Evolutionary conservation across 176 grass and related monocot genomes (phyloP).

Genomic region (Typha latifolia): DNA sequence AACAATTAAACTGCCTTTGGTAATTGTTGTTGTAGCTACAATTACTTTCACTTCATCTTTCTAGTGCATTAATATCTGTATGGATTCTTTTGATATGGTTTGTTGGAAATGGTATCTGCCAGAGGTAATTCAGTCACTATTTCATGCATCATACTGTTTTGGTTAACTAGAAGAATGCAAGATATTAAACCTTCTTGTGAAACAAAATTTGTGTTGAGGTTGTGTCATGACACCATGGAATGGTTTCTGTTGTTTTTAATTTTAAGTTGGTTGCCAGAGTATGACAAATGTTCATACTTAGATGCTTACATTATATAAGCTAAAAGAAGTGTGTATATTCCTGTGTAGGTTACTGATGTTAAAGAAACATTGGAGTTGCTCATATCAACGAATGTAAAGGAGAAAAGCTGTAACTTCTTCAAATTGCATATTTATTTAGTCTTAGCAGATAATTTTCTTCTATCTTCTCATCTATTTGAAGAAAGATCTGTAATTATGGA

Average conservation of each 20-base stretch:
- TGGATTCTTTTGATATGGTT: no score
- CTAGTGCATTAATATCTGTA: no score
- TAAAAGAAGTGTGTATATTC: neutral
- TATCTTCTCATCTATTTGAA: conserved; percentile 36
- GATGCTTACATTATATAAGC: neutral
- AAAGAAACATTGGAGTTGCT: conserved; percentile 55
- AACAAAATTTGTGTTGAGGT: neutral
- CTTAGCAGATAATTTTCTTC: conserved; percentile 69
- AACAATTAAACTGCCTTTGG: neutral
- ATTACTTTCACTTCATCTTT: no score
- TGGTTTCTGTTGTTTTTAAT: neutral
- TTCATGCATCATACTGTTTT: no score
- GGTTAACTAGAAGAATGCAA: no score
- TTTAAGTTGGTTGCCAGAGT: neutral
- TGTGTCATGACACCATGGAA: neutral
- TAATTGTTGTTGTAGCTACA: neutral
- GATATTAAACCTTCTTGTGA: no score
- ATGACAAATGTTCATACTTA: no score
- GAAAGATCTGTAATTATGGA: conserved; percentile 33
- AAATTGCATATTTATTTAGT: conserved; percentile 47
- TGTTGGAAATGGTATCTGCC: no score
- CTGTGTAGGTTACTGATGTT: conserved; percentile 36
- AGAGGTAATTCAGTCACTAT: no score
- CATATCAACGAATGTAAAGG: conserved; percentile 58
- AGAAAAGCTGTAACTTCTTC: conserved; percentile 57